Evolutionary conservation across 768 basidiomycete species (phyloP).

Genomic region (Rhodosporidiobolus sp.): DNA sequence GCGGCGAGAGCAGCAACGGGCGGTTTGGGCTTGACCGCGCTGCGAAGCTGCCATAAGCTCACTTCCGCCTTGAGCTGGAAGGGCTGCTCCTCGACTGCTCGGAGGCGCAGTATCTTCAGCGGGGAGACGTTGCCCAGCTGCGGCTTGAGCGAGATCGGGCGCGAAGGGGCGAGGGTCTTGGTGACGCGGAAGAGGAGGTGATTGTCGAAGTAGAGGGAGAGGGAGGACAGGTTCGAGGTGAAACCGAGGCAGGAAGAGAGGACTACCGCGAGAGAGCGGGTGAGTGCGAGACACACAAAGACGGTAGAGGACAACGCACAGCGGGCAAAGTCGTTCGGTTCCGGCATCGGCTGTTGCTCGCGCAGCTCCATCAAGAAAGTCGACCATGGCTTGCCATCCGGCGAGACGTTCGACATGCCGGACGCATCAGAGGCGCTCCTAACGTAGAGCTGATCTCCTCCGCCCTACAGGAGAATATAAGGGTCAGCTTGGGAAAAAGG

Average conservation of each 20-base stretch:
- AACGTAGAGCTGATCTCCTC: slow-evolving; percentile 52
- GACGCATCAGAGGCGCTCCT: slow-evolving; percentile 43
- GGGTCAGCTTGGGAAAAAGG: no score
- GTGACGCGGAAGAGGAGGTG: slow-evolving; percentile 64
- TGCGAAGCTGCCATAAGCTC: slow-evolving; percentile 69
- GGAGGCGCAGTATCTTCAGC: slow-evolving; percentile 23
- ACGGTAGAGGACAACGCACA: no score
- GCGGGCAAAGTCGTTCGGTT: slow-evolving; percentile 70
- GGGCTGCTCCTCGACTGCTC: slow-evolving; percentile 51
- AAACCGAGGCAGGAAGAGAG: slow-evolving; percentile 88
- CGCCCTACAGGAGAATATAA: slow-evolving; percentile 55
- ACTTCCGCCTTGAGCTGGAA: slow-evolving; percentile 76
- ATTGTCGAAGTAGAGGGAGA: slow-evolving; percentile 79
- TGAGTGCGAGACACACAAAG: no score
- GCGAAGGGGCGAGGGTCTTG: slow-evolving; percentile 61
- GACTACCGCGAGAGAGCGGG: no score
- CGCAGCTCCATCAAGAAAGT: slow-evolving; percentile 84
- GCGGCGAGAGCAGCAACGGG: slow-evolving; percentile 54
- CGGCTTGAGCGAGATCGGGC: slow-evolving; percentile 55
- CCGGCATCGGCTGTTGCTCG: slow-evolving; percentile 73
- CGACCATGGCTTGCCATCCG: slow-evolving; percentile 63
- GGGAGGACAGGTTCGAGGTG: slow-evolving; percentile 71
- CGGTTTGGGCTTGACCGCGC: slow-evolving; percentile 54
- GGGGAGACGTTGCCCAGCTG: slow-evolving; percentile 18
- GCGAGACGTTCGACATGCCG: slow-evolving; percentile 25